A percentile compares a stretch with the other conserved stretches of the same genome.
Evolutionary conservation across 352 stramenopile genomes (phyloP).

Genomic region (Thalassiosira hispida): DNA sequence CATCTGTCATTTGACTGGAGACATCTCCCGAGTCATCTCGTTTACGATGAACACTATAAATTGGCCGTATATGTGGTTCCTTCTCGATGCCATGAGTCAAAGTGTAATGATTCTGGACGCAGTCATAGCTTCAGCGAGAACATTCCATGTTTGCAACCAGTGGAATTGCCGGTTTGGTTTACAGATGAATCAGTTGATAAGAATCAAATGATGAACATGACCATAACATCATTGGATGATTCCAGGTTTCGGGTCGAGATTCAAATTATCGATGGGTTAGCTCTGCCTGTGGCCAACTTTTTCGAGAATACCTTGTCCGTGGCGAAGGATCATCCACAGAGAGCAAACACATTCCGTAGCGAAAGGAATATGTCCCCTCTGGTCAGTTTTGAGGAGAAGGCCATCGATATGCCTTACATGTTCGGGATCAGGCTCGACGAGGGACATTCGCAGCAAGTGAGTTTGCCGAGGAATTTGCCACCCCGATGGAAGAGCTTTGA

Average conservation of each 20-base stretch:
- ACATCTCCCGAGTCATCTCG: slow-evolving; percentile 89
- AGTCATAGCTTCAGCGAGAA: slow-evolving; percentile 82
- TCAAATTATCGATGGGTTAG: slow-evolving; percentile 94
- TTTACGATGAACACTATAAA: slow-evolving; percentile 95
- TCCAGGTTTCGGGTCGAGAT: slow-evolving; percentile 94
- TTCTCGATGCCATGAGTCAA: slow-evolving; percentile 90
- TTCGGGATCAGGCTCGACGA: slow-evolving; percentile 90
- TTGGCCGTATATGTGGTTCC: slow-evolving; percentile 94
- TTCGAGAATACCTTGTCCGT: slow-evolving; percentile 93
- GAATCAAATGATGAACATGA: slow-evolving; percentile 93
- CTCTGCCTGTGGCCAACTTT: slow-evolving; percentile 86
- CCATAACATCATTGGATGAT: slow-evolving; percentile 94
- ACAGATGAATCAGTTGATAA: slow-evolving; percentile 90
- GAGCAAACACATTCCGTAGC: slow-evolving; percentile 63
- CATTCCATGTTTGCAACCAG: slow-evolving; percentile 90
- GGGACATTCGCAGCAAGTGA: slow-evolving; percentile 65
- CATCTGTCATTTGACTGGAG: slow-evolving; percentile 94
- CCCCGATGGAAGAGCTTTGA: slow-evolving; percentile 92
- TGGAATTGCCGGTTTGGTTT: slow-evolving; percentile 92
- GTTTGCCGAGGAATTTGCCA: slow-evolving; percentile 93
- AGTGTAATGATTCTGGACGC: slow-evolving; percentile 77
- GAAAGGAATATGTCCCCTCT: slow-evolving; percentile 55
- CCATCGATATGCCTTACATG: slow-evolving; percentile 86
- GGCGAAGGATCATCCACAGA: slow-evolving; percentile 83
- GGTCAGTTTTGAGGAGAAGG: slow-evolving; percentile 58